These are phyloP conservation scores for Aspergillus conjunctus DNA, from an alignment of 495 filamentous ascomycete genomes.

Conservation along the genomic window DNA sequence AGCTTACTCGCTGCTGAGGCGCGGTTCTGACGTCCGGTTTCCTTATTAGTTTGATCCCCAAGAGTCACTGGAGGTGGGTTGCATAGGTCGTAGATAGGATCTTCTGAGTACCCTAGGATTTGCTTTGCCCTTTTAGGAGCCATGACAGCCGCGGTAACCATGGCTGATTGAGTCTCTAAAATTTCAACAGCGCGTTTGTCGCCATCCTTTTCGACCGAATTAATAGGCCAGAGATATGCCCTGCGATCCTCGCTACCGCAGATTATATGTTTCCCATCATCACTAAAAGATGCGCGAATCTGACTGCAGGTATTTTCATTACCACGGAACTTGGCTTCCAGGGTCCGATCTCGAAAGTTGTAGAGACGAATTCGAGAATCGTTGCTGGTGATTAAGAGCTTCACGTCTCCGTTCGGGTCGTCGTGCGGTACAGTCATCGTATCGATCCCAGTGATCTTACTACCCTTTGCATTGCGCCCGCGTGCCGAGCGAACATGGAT, in stretches of 20 bases:
- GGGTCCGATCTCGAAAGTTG: conserved; percentile 75
- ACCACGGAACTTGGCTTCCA: conserved; percentile 90
- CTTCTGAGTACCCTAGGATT: conserved; percentile 75
- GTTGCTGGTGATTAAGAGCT: conserved; percentile 90
- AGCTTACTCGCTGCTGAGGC: conserved; percentile 53
- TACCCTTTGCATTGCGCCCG: conserved; percentile 92
- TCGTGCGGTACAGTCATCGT: conserved; percentile 65
- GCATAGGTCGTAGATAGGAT: conserved; percentile 94
- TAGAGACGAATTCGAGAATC: conserved; percentile 94
- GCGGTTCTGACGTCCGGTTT: conserved; percentile 27
- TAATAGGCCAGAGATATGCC: conserved; percentile 85
- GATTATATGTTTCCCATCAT: conserved; percentile 84
- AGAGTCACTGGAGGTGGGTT: conserved; percentile 93
- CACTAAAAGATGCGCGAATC: conserved; percentile 85
- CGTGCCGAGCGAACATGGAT: conserved; percentile 87
- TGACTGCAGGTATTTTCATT: conserved; percentile 92
- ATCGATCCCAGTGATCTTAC: conserved; percentile 95
- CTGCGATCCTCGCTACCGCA: conserved; percentile 91
- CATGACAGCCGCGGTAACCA: conserved; percentile 84
- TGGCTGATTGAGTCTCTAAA: conserved; percentile 85
- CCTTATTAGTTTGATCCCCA: conserved; percentile 65
- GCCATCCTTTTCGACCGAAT: conserved; percentile 62
- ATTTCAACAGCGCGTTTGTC: conserved; percentile 81
- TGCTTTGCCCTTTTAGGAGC: conserved; percentile 80
- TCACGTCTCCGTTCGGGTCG: conserved; percentile 70